Evolutionary conservation across 169 alveolate genomes (phyloP), one percentile per base, ranked within the genome.

Genomic region (Babesia bovis): DNA sequence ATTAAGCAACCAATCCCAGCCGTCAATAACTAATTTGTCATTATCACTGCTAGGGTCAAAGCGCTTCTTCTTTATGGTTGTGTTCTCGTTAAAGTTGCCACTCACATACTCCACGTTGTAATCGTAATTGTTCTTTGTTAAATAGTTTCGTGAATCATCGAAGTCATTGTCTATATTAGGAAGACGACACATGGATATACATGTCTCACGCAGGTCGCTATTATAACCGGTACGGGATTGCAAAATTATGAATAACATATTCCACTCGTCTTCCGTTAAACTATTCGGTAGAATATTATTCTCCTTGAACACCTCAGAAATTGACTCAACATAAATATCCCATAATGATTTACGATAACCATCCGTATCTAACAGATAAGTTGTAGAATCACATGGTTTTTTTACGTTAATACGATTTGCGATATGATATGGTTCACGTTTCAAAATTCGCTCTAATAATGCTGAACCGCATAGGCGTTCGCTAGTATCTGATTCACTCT

Each of bases 1-100:
- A 38, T 77, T 66, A 25, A 88, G 68, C 49, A 88, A 44, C 93
- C 93, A 88, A 55, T 83, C 87, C 93, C 93, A 88, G 13, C 93
- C 93, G 52, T 88, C 90, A 23, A 88, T 41, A 23, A 88, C 91
- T 3, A 88, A 56, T 82, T 84, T 81, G 56, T 88, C 93, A 13
- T 86, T 66, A 52, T 81, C 77, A 9, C 63, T 77, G 26, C 15
- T 41, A 38, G 75, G 74, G 44, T 73, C 60, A 59, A 88, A 88
- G 5, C 36, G 66, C 13, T 44, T 15, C 51, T 66, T 65, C 33
- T 70, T 65, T 26, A 84, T 85, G 19, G 47, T 21, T 35, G 74
- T 87, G 26, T 75, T 82, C 38, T 45, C 55, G 52, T 58, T 71
- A 40, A 42, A 84, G 23, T 65, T 45, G 40, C 38, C 52, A 38